phyloP scores from a whole-genome alignment of 2,329 filamentous ascomycete genomes.

The Phyllosticta paracitricarpa region DNA sequence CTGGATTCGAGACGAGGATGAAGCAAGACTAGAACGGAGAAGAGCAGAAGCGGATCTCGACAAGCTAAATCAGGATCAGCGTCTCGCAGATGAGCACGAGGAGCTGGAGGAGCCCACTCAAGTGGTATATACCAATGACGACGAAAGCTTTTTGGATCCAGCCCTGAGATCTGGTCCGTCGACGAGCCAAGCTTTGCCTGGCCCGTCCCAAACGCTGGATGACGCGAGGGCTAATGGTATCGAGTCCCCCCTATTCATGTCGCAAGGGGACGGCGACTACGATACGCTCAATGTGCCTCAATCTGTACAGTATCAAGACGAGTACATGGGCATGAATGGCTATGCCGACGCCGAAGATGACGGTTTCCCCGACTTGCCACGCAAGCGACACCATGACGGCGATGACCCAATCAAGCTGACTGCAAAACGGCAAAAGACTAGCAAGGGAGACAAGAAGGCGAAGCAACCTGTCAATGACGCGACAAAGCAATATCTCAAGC shows the following conservation, averaged over 20 bases:
- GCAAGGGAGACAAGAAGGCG: slow-evolving; percentile 23
- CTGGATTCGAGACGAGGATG: slow-evolving; percentile 57
- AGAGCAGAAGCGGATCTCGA: slow-evolving; percentile 44
- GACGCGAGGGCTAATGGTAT: slow-evolving; percentile 13
- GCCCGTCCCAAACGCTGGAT: slow-evolving; percentile 16
- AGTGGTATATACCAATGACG: slow-evolving; percentile 3
- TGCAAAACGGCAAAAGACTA: slow-evolving; percentile 23
- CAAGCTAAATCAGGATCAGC: slow-evolving; percentile 37
- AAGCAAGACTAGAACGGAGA: slow-evolving; percentile 35
- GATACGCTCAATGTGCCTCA: slow-evolving; percentile 8
- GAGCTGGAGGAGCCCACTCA: neutral
- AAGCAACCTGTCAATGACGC: slow-evolving; percentile 32
- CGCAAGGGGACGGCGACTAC: neutral
- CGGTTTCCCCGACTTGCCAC: slow-evolving; percentile 19
- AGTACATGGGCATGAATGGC: slow-evolving; percentile 13
- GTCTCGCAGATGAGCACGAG: slow-evolving; percentile 30
- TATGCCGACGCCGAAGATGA: slow-evolving; percentile 21
- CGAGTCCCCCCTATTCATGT: neutral
- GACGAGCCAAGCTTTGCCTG: neutral
- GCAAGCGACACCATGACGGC: slow-evolving; percentile 21
- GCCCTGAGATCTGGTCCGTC: slow-evolving; percentile 2
- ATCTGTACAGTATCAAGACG: slow-evolving; percentile 10
- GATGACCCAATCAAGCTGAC: slow-evolving; percentile 18
- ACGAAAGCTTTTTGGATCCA: slow-evolving; percentile 7
- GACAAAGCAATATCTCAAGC: slow-evolving; percentile 38